Base-by-base conservation (phyloP, 192 early-diverging fungal species). In the Phycomyces blakesleeanus region DNA sequence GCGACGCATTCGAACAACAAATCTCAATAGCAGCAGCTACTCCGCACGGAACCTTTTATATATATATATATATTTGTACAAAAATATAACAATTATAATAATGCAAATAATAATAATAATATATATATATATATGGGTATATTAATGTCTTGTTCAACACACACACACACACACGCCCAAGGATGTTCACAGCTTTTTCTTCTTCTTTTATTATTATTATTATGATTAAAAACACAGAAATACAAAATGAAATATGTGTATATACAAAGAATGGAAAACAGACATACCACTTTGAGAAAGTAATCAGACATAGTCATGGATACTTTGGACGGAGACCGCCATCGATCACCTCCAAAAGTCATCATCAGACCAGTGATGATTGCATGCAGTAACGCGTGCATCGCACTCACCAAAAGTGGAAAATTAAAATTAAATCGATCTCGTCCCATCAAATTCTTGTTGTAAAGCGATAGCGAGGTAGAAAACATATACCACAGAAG, bases 21-120 rank as follows among this genome's bases (percentile, higher is more conserved):
- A 94, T 92, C 64, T 94, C 93, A 22, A 92, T 61, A 16, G 90
- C 90, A 21, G 93, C 89, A 6, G 90, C 83, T 15, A 90, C 62
- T 11, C 87, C 91, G 55, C 74, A 76, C 12, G 74, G 74, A 16
- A 76, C 68, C 74, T 76, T 22, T 22, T 37, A 1, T 7, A 0
- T 57, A 7, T 10, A 16, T 14, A 22, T 49, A 34, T 14, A 25
- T 41, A 14, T 14, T 10, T 41, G 40, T 10, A 41, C 40, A 41
- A 10, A 14, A 41, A 41, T 14, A 41, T 41, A 10, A 41, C 14
- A 6, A 41, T n/a, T n/a, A n/a, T n/a, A n/a, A n/a, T n/a, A n/a
- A n/a, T n/a, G n/a, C n/a, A n/a, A 34, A 34, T 34, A 34, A 5
- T 34, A 2, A 34, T 34, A 34, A 34, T 34, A 34, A 34, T 34